Percentiles rank a stretch among this genome's conserved stretches.
Conservation (phyloP, 2,329 filamentous ascomycete species). For the Pezizomycotina sp. region DNA sequence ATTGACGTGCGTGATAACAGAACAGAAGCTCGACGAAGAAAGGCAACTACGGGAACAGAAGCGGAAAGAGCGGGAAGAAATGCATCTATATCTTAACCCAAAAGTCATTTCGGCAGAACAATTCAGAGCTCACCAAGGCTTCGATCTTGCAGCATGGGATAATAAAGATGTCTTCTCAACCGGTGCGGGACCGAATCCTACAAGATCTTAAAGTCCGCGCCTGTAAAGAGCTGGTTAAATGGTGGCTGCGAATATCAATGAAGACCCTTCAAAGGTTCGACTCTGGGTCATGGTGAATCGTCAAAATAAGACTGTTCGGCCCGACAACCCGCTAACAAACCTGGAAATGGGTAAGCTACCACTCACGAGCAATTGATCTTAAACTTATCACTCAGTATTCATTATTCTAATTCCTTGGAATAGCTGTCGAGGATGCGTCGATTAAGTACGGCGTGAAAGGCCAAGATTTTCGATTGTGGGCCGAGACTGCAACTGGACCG, state of each 20-base stretch:
- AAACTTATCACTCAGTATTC: constrained; percentile 1
- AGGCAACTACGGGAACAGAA: constrained; percentile 56
- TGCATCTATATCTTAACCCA: constrained; percentile 77
- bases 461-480: constrained; percentile 61
- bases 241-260: constrained; percentile 52
- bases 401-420: constrained; percentile 6
- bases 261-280: constrained; percentile 48
- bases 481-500: constrained; percentile 56
- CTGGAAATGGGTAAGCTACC: constrained; percentile 41
- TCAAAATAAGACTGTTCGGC: constrained; percentile 89
- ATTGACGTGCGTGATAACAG: constrained; percentile 30
- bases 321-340: constrained; percentile 73
- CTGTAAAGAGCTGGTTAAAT: constrained; percentile 56
- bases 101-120: constrained; percentile 67
- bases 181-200: constrained; percentile 54
- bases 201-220: constrained; percentile 57
- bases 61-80: constrained; percentile 79
- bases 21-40: constrained; percentile 66
- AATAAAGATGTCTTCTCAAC: constrained; percentile 38
- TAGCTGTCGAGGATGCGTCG: constrained; percentile 53
- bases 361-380: constrained; percentile 27
- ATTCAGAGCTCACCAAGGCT: constrained; percentile 65
- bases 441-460: constrained; percentile 53
- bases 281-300: constrained; percentile 97
- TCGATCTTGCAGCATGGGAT: constrained; percentile 62